Conservation (phyloP, 495 filamentous ascomycete genomes). For the Penicillium verhagenii region DNA sequence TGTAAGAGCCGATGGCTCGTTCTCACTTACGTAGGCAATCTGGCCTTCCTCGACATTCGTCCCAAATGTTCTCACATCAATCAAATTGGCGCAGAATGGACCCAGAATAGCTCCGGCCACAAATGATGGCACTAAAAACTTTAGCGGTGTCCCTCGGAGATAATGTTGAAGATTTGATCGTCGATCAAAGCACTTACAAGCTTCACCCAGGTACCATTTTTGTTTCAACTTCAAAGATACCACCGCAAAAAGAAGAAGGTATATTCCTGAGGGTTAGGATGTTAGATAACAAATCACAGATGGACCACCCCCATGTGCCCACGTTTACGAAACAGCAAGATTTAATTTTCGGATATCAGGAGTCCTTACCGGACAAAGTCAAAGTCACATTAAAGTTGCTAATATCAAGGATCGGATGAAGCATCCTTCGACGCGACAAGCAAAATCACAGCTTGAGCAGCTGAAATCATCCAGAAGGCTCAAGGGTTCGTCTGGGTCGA, state of each 20-base stretch:
- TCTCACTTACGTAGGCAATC: constrained; percentile 42
- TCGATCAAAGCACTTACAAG: constrained; percentile 49
- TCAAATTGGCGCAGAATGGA: constrained; percentile 46
- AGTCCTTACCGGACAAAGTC: constrained; percentile 46
- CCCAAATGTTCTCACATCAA: constrained; percentile 46
- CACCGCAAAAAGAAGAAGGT: constrained; percentile 41
- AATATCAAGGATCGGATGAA: constrained; percentile 51
- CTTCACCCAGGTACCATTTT: constrained; percentile 57
- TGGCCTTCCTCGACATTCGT: constrained; percentile 31
- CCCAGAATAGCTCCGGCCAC: constrained; percentile 48
- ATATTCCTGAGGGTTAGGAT: constrained; percentile 22
- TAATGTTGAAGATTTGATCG: no score
- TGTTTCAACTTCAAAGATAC: constrained; percentile 54
- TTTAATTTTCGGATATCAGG: no score
- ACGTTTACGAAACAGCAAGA: no score
- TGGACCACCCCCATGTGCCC: no score
- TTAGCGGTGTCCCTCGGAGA: no score
- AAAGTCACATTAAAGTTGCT: constrained; percentile 52
- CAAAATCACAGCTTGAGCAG: not conserved
- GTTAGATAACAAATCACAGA: no score
- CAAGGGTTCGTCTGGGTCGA: not conserved
- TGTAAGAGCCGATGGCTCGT: no score
- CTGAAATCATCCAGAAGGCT: not conserved
- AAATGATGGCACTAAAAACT: constrained; percentile 58
- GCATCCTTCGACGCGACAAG: constrained; percentile 26